phyloP scores from a whole-genome alignment of 1,284 basidiomycete species.

The Paramarasmius palmivorus region DNA sequence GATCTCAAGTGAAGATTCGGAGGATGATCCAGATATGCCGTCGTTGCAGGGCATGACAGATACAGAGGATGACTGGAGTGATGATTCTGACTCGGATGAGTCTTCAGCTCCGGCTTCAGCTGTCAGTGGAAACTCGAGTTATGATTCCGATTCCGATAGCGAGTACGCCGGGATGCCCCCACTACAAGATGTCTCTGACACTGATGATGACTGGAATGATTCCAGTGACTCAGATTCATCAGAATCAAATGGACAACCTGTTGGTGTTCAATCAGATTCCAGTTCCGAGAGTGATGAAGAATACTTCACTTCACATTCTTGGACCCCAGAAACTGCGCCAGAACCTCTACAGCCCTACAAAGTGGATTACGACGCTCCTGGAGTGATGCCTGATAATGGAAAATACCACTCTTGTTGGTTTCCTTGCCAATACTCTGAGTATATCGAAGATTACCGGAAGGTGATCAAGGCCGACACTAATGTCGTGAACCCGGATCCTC shows the following conservation, averaged over 20 bases:
- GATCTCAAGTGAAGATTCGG: not conserved
- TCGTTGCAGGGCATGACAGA: too few species aligned
- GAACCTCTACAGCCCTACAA: too few species aligned
- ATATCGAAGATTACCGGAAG: not conserved
- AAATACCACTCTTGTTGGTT: too few species aligned
- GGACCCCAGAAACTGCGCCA: too few species aligned
- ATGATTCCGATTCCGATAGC: not conserved
- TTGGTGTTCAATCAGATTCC: not conserved
- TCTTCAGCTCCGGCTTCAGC: not conserved
- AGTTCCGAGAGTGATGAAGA: too few species aligned
- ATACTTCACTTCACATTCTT: too few species aligned
- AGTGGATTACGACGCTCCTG: too few species aligned
- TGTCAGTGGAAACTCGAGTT: not conserved
- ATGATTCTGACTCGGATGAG: not conserved
- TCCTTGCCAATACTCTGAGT: not conserved
- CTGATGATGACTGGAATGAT: not conserved
- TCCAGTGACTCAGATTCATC: not conserved
- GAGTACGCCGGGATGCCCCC: not conserved
- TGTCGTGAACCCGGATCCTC: not conserved
- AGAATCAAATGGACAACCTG: not conserved
- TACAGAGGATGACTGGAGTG: too few species aligned
- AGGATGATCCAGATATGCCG: not conserved
- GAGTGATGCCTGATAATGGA: too few species aligned
- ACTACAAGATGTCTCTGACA: slow-evolving; percentile 1
- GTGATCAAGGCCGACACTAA: not conserved